A percentile compares a stretch with the other conserved stretches of the same genome.
These are phyloP conservation scores for Globisporangium megalacanthum DNA, from an alignment of 352 stramenopile species.

Conservation along the genomic window DNA sequence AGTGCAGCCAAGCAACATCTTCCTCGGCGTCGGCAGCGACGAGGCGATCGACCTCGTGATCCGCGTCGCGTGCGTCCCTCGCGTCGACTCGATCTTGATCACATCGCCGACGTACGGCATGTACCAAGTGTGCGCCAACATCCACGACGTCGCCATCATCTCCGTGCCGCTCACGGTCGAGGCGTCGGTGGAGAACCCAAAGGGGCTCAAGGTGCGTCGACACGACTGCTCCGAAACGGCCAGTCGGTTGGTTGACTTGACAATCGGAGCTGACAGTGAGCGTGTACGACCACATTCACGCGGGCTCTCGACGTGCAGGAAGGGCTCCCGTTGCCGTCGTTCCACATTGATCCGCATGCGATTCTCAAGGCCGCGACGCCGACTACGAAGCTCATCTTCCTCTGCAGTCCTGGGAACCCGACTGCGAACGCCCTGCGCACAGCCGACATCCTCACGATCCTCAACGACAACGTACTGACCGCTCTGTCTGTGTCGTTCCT, in stretches of 20 bases:
- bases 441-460: constrained; percentile 86
- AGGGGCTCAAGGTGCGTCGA: constrained; percentile 45
- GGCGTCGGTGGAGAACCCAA: constrained; percentile 43
- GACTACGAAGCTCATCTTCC: constrained; percentile 95
- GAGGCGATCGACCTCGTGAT: constrained; percentile 99
- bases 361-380: constrained; percentile 87
- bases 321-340: constrained; percentile 46
- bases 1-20: constrained; percentile 91
- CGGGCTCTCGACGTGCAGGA: constrained; percentile 14
- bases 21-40: constrained; percentile 97
- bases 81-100: constrained; percentile 93
- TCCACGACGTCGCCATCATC: constrained; percentile 96
- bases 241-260: too few species aligned
- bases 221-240: too few species aligned
- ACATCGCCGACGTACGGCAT: constrained; percentile 98
- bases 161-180: constrained; percentile 88
- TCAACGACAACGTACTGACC: constrained; percentile 54
- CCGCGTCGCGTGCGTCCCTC: constrained; percentile 94
- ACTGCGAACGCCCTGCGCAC: constrained; percentile 93
- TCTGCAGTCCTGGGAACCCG: constrained; percentile 98
- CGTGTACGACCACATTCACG: not conserved
- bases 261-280: not conserved
- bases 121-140: constrained; percentile 98
- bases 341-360: constrained; percentile 80
- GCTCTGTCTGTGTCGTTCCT: not conserved